Conservation (phyloP, 1,284 basidiomycete species). For the Caloboletus inedulis region DNA sequence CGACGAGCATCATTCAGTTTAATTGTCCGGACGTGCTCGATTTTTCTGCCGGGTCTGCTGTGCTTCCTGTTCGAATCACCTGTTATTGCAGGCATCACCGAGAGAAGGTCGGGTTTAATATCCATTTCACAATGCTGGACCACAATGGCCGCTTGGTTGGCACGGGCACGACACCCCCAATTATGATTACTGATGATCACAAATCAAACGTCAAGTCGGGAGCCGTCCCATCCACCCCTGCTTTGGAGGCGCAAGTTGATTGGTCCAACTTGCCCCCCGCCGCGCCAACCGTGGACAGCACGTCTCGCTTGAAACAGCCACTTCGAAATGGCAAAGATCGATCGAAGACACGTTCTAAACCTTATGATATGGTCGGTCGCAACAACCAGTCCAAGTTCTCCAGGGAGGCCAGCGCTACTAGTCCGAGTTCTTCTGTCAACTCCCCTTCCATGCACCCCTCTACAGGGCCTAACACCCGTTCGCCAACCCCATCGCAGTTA, state of each 20-base stretch:
- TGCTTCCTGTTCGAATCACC: slow-evolving; percentile 92
- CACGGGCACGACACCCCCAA: slow-evolving; percentile 81
- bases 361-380: slow-evolving; percentile 53
- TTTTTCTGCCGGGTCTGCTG: slow-evolving; percentile 83
- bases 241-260: slow-evolving; percentile 39
- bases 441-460: slow-evolving; percentile 35
- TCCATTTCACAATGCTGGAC: slow-evolving; percentile 89
- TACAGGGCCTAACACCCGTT: slow-evolving; percentile 45
- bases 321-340: slow-evolving; percentile 34
- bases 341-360: slow-evolving; percentile 50
- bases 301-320: slow-evolving; percentile 43
- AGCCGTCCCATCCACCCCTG: slow-evolving; percentile 18
- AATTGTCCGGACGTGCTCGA: slow-evolving; percentile 93
- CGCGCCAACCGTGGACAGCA: slow-evolving; percentile 29
- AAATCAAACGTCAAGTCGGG: slow-evolving; percentile 64
- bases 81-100: slow-evolving; percentile 99
- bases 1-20: slow-evolving; percentile 89
- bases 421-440: slow-evolving; percentile 47
- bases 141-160: slow-evolving; percentile 80
- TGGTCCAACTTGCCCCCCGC: slow-evolving; percentile 40
- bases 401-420: slow-evolving; percentile 52
- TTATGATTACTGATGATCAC: slow-evolving; percentile 99
- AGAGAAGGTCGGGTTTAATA: slow-evolving; percentile 94
- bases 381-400: slow-evolving; percentile 37
- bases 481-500: slow-evolving; percentile 44